Conservation (phyloP, 2,329 filamentous ascomycete genomes). For the Stylonectria norvegica region DNA sequence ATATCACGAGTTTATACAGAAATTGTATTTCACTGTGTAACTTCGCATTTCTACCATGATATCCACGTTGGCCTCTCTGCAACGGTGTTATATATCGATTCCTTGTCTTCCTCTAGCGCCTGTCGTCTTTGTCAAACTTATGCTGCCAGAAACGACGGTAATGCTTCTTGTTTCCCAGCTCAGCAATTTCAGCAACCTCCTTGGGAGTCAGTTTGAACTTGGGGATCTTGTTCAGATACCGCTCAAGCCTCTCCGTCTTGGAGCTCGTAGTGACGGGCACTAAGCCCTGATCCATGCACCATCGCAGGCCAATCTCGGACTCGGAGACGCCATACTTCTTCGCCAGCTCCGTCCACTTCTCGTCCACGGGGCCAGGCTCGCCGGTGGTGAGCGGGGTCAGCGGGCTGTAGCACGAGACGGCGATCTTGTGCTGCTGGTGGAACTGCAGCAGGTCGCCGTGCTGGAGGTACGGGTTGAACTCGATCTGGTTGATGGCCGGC, state of each 20-base stretch:
- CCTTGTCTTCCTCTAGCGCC: conserved; percentile 26
- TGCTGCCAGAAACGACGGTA: conserved; percentile 57
- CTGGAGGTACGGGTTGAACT: conserved; percentile 74
- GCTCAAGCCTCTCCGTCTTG: conserved; percentile 54
- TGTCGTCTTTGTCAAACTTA: conserved; percentile 51
- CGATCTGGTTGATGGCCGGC: conserved; percentile 77
- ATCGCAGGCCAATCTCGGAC: conserved; percentile 56
- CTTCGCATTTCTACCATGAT: neutral
- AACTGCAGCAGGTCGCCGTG: conserved; percentile 58
- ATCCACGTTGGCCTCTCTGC: neutral
- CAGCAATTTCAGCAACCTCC: conserved; percentile 55
- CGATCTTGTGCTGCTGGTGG: conserved; percentile 55
- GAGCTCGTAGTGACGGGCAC: conserved; percentile 58
- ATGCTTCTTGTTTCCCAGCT: conserved; percentile 58
- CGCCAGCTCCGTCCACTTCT: conserved; percentile 48
- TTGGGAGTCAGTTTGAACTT: conserved; percentile 57
- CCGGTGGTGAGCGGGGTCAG: conserved; percentile 49
- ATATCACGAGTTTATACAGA: neutral
- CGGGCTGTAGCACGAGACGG: conserved; percentile 53
- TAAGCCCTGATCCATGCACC: conserved; percentile 58
- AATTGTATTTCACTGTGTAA: conserved; percentile 4
- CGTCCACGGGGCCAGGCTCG: conserved; percentile 51
- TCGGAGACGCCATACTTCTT: conserved; percentile 56
- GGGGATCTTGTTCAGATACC: conserved; percentile 49
- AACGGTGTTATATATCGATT: conserved; percentile 1